Conservation (phyloP, 2,329 filamentous ascomycete genomes). For the Microdochium nivale region DNA sequence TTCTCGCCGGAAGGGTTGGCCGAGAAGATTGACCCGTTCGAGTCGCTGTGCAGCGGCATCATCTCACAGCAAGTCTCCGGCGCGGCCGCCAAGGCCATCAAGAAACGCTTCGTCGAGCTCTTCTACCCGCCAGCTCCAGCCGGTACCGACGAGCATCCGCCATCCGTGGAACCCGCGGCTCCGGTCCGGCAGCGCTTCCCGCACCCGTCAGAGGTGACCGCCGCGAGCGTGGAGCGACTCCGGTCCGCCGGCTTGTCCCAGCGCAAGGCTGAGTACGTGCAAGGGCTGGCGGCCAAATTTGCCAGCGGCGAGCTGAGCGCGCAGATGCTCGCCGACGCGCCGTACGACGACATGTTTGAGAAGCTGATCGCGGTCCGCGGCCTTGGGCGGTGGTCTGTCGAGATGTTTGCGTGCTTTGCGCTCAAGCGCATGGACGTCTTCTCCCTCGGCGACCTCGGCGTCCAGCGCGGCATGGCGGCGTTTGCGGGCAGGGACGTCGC, state of each 20-base stretch:
- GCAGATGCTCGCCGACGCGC: constrained; percentile 64
- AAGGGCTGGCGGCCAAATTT: constrained; percentile 79
- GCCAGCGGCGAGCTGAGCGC: constrained; percentile 64
- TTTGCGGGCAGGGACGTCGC: constrained; percentile 75
- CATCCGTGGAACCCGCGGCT: neutral
- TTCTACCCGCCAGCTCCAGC: constrained; percentile 39
- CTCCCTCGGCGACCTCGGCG: constrained; percentile 81
- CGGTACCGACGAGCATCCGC: constrained; percentile 14
- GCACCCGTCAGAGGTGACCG: constrained; percentile 62
- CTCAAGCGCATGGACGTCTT: constrained; percentile 93
- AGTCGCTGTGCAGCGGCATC: constrained; percentile 73
- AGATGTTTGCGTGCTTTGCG: constrained; percentile 98
- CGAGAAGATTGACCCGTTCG: constrained; percentile 83
- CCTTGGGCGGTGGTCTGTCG: constrained; percentile 82
- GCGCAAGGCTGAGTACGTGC: constrained; percentile 92
- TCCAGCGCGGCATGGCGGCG: constrained; percentile 89
- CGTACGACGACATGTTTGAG: constrained; percentile 79
- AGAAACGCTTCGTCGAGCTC: constrained; percentile 70
- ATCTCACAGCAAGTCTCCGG: constrained; percentile 96
- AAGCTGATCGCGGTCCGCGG: constrained; percentile 79
- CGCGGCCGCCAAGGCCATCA: constrained; percentile 83
- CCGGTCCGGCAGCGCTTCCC: constrained; percentile 47
- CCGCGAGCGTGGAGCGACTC: constrained; percentile 54
- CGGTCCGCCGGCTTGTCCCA: constrained; percentile 84
- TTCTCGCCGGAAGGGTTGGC: constrained; percentile 78